These are phyloP conservation scores for Marvania coccoides DNA, from an alignment of 139 green algal genomes.

Conservation along the genomic window DNA sequence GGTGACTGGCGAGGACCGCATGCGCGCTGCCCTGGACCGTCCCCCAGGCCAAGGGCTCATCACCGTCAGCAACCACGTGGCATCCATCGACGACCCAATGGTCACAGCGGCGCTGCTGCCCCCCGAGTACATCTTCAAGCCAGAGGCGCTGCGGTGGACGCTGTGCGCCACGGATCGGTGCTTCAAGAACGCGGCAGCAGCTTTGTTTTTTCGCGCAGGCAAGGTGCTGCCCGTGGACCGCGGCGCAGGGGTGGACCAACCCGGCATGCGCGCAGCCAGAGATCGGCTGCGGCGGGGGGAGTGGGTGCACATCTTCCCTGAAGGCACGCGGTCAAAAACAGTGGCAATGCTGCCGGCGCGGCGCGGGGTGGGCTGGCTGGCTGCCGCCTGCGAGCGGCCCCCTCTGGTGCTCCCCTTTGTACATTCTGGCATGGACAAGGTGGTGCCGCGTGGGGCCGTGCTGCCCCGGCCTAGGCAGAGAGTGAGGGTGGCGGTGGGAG, in stretches of 20 bases:
- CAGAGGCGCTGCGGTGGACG: slow-evolving; percentile 61
- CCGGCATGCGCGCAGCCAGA: slow-evolving; percentile 64
- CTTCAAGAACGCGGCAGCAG: slow-evolving; percentile 58
- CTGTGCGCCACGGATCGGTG: slow-evolving; percentile 87
- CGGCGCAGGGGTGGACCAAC: slow-evolving; percentile 67
- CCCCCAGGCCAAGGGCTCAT: slow-evolving; percentile 50
- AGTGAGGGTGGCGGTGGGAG: slow-evolving; percentile 64
- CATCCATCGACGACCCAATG: slow-evolving; percentile 80
- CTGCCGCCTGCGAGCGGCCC: slow-evolving; percentile 24
- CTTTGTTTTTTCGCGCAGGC: slow-evolving; percentile 66
- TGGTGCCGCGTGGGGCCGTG: slow-evolving; percentile 58
- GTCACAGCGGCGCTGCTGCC: slow-evolving; percentile 66
- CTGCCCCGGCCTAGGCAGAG: slow-evolving; percentile 42
- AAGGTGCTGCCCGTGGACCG: slow-evolving; percentile 86
- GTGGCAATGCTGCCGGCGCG: slow-evolving; percentile 54
- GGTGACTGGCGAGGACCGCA: slow-evolving; percentile 23
- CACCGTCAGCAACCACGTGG: slow-evolving; percentile 86
- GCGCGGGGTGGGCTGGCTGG: slow-evolving; percentile 63
- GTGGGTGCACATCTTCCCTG: slow-evolving; percentile 93
- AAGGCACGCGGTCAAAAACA: slow-evolving; percentile 70
- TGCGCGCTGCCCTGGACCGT: slow-evolving; percentile 43
- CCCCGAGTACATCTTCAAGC: slow-evolving; percentile 22
- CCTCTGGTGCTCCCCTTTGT: slow-evolving; percentile 83
- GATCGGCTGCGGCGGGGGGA: slow-evolving; percentile 52
- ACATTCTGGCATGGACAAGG: slow-evolving; percentile 73